Evolutionary conservation across 495 filamentous ascomycete species (phyloP).

Genomic region (Penicillium macrosclerotiorum): DNA sequence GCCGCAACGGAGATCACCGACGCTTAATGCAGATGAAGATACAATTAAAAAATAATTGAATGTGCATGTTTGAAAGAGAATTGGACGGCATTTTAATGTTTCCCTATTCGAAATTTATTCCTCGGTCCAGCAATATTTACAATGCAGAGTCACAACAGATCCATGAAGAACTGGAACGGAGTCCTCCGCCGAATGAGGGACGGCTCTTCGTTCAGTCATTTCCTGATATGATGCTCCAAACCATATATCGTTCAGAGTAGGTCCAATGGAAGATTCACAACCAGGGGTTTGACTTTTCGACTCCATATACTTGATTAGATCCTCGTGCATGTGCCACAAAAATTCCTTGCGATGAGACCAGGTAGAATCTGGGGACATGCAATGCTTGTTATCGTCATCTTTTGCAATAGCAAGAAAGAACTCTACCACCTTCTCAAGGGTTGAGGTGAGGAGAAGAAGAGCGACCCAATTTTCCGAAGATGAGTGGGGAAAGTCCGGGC

Average conservation of each 20-base stretch:
- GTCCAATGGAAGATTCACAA: neutral
- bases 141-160: conserved; percentile 6
- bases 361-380: neutral
- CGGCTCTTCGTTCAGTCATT: conserved; percentile 20
- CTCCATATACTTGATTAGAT: conserved; percentile 22
- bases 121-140: conserved; percentile 17
- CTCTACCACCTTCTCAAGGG: conserved; percentile 23
- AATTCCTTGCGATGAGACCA: conserved; percentile 31
- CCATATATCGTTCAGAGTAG: conserved; percentile 24
- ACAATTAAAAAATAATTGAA: no score
- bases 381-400: conserved; percentile 13
- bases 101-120: neutral
- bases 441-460: conserved; percentile 29
- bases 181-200: conserved; percentile 25
- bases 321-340: conserved; percentile 26
- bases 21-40: neutral
- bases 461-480: conserved; percentile 27
- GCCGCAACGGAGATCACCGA: conserved; percentile 2
- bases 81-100: neutral
- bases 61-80: no score
- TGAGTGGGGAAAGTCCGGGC: conserved; percentile 23
- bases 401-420: conserved; percentile 25
- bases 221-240: conserved; percentile 27
- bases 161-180: conserved; percentile 16
- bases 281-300: neutral